Percentiles rank a stretch among this genome's conserved stretches.
These are phyloP conservation scores for Dactylellina drechsleri DNA, from an alignment of 2,329 filamentous ascomycete species.

Conservation along the genomic window DNA sequence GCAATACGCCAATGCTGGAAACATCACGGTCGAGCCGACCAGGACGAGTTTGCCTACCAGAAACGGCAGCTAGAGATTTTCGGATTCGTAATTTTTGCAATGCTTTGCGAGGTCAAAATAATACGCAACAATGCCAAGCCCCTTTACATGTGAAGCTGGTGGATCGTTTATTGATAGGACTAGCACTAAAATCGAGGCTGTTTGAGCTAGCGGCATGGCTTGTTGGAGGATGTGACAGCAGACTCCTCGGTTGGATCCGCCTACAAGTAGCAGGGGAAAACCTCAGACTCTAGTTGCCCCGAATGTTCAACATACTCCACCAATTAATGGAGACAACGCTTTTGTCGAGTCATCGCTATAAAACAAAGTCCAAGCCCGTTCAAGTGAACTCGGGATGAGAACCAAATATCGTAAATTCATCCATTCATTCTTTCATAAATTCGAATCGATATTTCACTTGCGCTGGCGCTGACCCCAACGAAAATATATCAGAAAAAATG, in stretches of 20 bases:
- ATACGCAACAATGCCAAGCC: too few species aligned
- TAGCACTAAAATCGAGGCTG: too few species aligned
- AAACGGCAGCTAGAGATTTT: too few species aligned
- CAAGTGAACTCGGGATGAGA: neutral
- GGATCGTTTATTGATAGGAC: too few species aligned
- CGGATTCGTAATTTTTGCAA: too few species aligned
- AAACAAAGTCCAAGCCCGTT: neutral
- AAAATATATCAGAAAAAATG: slow-evolving; percentile 2
- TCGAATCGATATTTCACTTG: neutral
- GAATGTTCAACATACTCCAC: neutral
- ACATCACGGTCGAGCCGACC: too few species aligned
- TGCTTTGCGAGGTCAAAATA: too few species aligned
- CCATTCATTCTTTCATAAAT: neutral
- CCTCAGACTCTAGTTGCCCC: neutral
- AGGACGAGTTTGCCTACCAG: too few species aligned
- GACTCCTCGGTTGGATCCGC: slow-evolving; percentile 3
- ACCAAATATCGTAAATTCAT: too few species aligned
- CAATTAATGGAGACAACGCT: neutral
- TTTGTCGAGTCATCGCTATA: neutral
- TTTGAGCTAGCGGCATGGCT: too few species aligned
- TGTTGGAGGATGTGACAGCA: slow-evolving; percentile 5
- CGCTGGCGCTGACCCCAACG: neutral
- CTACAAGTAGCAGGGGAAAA: neutral
- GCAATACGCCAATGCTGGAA: too few species aligned
- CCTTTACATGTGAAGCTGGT: too few species aligned